phyloP scores from a whole-genome alignment of 768 basidiomycete species.

The Xerocomellus amylosporus region DNA sequence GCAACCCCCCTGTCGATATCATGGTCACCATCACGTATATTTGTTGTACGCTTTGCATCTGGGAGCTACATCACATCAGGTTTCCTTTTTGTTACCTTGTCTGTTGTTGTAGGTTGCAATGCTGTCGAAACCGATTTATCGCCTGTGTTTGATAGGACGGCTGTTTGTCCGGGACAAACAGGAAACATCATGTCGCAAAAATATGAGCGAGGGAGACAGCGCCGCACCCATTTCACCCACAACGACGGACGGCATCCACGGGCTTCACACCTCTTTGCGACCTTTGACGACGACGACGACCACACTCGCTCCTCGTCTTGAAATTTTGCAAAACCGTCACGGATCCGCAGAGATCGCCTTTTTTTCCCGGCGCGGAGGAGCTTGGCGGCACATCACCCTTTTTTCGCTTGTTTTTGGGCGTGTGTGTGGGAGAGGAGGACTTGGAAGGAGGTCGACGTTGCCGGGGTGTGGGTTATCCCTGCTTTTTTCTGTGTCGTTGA shows the following conservation, averaged over 20 bases:
- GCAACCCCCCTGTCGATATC: slow-evolving; percentile 4
- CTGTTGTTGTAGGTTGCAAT: slow-evolving; percentile 4
- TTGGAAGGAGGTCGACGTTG: not conserved
- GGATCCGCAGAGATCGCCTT: slow-evolving; percentile 63
- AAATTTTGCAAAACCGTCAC: slow-evolving; percentile 59
- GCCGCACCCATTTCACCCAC: slow-evolving; percentile 26
- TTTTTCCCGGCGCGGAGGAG: slow-evolving; percentile 6
- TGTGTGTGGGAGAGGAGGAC: not conserved
- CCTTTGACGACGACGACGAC: slow-evolving; percentile 1
- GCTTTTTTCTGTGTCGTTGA: not conserved
- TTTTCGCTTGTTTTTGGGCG: not conserved
- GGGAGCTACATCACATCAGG: not conserved
- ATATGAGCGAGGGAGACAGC: slow-evolving; percentile 24
- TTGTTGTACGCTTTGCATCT: slow-evolving; percentile 11
- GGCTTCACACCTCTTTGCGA: not conserved
- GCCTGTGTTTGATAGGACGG: slow-evolving; percentile 11
- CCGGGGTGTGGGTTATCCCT: not conserved
- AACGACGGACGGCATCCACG: slow-evolving; percentile 20
- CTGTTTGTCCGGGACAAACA: slow-evolving; percentile 34
- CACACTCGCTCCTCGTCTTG: slow-evolving; percentile 39
- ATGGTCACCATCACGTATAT: slow-evolving; percentile 1
- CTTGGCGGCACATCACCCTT: not conserved
- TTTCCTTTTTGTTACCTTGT: not conserved
- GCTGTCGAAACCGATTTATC: not conserved
- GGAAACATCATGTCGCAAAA: slow-evolving; percentile 38